A percentile compares a stretch with the other conserved stretches of the same genome.
Evolutionary conservation across 139 green algal genomes (phyloP).

Genomic region (Chlorokybus atmophyticus): DNA sequence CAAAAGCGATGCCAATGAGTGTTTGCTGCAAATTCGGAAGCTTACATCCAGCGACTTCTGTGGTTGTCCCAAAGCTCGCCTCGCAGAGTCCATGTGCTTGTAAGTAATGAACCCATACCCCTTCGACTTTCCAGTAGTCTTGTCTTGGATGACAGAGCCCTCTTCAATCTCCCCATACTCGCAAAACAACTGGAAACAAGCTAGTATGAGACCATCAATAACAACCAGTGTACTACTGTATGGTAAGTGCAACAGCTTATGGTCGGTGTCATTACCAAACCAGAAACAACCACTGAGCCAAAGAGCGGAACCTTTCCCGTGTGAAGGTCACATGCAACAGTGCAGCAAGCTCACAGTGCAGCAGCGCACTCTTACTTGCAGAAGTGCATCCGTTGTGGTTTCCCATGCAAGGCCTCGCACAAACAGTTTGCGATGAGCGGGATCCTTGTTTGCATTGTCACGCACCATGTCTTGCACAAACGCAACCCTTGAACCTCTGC

Average conservation of each 20-base stretch:
- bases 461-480: slow-evolving; percentile 12
- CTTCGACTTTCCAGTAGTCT: slow-evolving; percentile 19
- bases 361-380: slow-evolving; percentile 10
- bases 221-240: no score
- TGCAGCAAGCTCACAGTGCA: background rate
- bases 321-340: background rate
- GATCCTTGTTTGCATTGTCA: slow-evolving; percentile 22
- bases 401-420: slow-evolving; percentile 26
- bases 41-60: slow-evolving; percentile 21
- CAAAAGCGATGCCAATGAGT: no score
- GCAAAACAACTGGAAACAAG: slow-evolving; percentile 9
- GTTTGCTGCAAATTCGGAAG: no score
- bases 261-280: no score
- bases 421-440: slow-evolving; percentile 27
- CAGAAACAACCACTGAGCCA: no score
- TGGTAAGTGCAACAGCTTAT: no score
- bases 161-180: slow-evolving; percentile 28
- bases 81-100: slow-evolving; percentile 24
- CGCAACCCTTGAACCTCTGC: slow-evolving; percentile 13
- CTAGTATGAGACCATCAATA: background rate
- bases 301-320: no score
- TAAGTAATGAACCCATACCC: slow-evolving; percentile 32
- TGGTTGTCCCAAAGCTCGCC: slow-evolving; percentile 11
- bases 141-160: slow-evolving; percentile 22
- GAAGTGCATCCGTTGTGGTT: slow-evolving; percentile 18